Conservation (phyloP, 176 grass and related monocot species). For the Alloteropsis semialata region DNA sequence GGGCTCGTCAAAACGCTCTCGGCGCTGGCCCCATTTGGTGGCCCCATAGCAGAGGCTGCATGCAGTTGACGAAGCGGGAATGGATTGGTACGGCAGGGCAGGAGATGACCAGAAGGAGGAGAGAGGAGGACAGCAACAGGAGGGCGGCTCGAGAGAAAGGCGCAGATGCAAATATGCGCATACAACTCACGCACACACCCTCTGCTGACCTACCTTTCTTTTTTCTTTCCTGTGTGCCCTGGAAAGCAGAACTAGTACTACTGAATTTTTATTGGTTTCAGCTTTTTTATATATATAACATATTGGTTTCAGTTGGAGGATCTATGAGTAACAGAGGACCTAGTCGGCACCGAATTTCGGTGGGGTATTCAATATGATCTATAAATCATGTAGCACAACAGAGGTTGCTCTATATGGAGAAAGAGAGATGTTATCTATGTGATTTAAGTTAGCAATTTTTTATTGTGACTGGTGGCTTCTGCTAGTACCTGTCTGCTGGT, state of each 20-base stretch:
- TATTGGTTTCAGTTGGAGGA: neutral
- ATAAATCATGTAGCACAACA: neutral
- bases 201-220: neutral
- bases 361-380: conserved; percentile 7
- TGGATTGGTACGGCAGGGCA: neutral
- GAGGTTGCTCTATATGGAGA: neutral
- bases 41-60: conserved; percentile 18
- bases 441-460: neutral
- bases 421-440: neutral
- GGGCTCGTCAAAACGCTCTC: conserved; percentile 17
- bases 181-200: neutral
- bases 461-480: neutral
- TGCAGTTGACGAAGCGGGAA: conserved; percentile 27
- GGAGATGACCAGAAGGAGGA: neutral
- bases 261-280: neutral
- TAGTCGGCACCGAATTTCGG: conserved; percentile 18
- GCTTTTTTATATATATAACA: neutral
- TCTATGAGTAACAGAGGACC: neutral
- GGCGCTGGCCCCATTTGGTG: conserved; percentile 33
- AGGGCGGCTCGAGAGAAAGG: neutral
- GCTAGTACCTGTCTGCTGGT: no score
- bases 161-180: conserved; percentile 28
- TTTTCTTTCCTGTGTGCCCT: neutral
- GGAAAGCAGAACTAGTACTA: neutral
- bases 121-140: neutral